These are phyloP conservation scores for Tillandsia fasciculata DNA, from an alignment of 176 grass and related monocot species.

Conservation along the genomic window DNA sequence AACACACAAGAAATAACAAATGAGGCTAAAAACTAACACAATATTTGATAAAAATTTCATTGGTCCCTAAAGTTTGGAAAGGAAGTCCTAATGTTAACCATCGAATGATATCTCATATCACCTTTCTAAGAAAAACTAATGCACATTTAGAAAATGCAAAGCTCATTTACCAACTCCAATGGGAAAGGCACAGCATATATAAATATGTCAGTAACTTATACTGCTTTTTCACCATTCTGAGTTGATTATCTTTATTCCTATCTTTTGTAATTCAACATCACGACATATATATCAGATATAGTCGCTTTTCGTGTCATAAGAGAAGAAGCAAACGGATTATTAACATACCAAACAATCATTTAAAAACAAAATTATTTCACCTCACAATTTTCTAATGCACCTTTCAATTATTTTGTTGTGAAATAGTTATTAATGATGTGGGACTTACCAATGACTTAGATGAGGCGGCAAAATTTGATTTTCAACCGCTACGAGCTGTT, in stretches of 20 bases:
- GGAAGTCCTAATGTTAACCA: too few species aligned
- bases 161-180: too few species aligned
- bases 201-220: too few species aligned
- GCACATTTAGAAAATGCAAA: too few species aligned
- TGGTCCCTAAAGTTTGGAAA: too few species aligned
- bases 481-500: constrained; percentile 46
- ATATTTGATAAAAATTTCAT: neutral
- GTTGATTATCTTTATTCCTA: too few species aligned
- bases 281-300: too few species aligned
- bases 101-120: too few species aligned
- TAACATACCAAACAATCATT: neutral
- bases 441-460: constrained; percentile 63
- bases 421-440: constrained; percentile 6
- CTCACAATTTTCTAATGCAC: neutral
- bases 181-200: too few species aligned
- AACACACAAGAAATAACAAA: neutral
- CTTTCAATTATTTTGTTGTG: constrained; percentile 9
- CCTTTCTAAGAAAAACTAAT: too few species aligned
- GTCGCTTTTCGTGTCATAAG: neutral
- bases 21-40: neutral
- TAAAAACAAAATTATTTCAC: neutral
- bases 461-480: constrained; percentile 50
- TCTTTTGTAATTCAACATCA: too few species aligned
- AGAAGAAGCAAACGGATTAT: neutral
- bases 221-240: too few species aligned